Evolutionary conservation across 2,329 filamentous ascomycete species (phyloP).

Genomic region (Aspergillus intermedius): DNA sequence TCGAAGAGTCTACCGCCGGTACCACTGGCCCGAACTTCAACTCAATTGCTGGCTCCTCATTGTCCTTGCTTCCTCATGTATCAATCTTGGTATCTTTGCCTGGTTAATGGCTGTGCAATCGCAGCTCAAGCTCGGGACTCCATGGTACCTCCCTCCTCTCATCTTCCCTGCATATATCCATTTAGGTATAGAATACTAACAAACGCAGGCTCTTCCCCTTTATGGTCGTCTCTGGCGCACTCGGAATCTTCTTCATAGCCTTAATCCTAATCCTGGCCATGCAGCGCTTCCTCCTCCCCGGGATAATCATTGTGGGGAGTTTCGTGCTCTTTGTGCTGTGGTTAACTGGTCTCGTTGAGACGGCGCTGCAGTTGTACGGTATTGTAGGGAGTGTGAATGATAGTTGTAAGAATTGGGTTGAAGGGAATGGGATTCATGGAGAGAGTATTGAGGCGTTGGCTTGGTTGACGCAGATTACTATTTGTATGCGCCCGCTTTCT

Average conservation of each 20-base stretch:
- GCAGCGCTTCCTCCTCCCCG: slow-evolving; percentile 52
- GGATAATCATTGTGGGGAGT: slow-evolving; percentile 52
- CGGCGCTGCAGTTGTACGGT: slow-evolving; percentile 56
- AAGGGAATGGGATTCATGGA: slow-evolving; percentile 40
- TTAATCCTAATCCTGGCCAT: slow-evolving; percentile 52
- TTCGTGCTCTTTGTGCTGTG: slow-evolving; percentile 59
- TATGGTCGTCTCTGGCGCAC: slow-evolving; percentile 52
- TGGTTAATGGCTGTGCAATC: slow-evolving; percentile 55
- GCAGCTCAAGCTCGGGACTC: slow-evolving; percentile 49
- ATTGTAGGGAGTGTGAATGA: slow-evolving; percentile 50
- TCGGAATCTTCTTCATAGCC: slow-evolving; percentile 54
- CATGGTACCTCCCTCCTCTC: slow-evolving; percentile 45
- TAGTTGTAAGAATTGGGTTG: slow-evolving; percentile 54
- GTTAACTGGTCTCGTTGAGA: slow-evolving; percentile 57
- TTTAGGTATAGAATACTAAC: slow-evolving; percentile 4
- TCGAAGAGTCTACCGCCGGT: slow-evolving; percentile 36
- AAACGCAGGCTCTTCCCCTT: slow-evolving; percentile 56
- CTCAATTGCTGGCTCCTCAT: slow-evolving; percentile 60
- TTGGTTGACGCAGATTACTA: slow-evolving; percentile 57
- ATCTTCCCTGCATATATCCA: not conserved
- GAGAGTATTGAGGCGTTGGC: slow-evolving; percentile 52
- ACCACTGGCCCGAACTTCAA: slow-evolving; percentile 60
- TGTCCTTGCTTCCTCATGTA: slow-evolving; percentile 52
- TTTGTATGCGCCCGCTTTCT: slow-evolving; percentile 44
- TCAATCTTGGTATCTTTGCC: slow-evolving; percentile 55